phyloP scores from a whole-genome alignment of 176 grass and related monocot species.

The Oryza longistaminata region DNA sequence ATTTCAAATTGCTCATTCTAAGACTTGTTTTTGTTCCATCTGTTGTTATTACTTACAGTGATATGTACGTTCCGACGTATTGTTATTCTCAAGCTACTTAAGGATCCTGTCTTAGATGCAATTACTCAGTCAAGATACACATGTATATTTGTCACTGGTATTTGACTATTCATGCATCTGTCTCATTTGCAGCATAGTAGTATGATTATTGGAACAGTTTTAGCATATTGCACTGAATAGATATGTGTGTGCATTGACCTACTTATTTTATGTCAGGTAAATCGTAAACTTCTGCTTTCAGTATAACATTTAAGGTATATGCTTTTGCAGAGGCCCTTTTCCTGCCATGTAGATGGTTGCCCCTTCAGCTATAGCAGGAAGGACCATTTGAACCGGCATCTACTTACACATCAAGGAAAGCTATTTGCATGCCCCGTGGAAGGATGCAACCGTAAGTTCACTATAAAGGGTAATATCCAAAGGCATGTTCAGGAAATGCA shows the following conservation, averaged over 20 bases:
- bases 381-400: conserved; percentile 71
- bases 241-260: neutral
- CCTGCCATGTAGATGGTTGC: conserved; percentile 61
- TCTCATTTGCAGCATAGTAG: neutral
- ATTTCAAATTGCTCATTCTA: neutral
- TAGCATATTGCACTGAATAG: neutral
- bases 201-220: neutral
- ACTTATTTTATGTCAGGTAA: conserved; percentile 17
- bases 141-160: neutral
- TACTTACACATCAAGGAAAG: conserved; percentile 68
- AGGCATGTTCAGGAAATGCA: conserved; percentile 66
- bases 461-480: conserved; percentile 63
- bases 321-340: conserved; percentile 57
- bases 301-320: conserved; percentile 25
- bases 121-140: neutral
- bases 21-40: neutral
- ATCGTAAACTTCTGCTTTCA: neutral
- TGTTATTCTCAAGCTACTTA: neutral
- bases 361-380: conserved; percentile 66
- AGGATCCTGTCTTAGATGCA: conserved; percentile 12
- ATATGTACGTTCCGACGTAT: no score
- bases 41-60: neutral
- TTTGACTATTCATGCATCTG: neutral
- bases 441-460: conserved; percentile 58
- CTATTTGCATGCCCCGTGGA: conserved; percentile 59